These are phyloP conservation scores for Thelephora aurantiotincta DNA, from an alignment of 768 basidiomycete genomes.

Conservation along the genomic window DNA sequence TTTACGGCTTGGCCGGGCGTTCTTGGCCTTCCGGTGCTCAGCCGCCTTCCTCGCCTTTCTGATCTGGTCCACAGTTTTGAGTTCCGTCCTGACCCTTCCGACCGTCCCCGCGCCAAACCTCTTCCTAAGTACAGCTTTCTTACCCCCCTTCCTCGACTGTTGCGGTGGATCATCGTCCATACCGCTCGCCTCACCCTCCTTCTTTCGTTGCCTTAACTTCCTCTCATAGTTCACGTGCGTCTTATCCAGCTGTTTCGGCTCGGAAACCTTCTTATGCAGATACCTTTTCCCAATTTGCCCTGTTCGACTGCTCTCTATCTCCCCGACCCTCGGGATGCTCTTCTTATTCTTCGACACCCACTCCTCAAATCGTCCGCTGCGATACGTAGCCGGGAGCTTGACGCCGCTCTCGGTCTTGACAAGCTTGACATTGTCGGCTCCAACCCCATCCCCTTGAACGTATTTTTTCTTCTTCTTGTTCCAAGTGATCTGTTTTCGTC, in stretches of 20 bases:
- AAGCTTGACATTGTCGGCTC: constrained; percentile 88
- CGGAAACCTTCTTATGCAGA: constrained; percentile 51
- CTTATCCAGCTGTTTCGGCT: constrained; percentile 70
- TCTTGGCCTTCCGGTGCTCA: constrained; percentile 63
- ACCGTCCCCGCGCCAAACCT: constrained; percentile 47
- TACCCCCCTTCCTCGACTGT: constrained; percentile 16
- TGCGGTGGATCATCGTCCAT: constrained; percentile 4
- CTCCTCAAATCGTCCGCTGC: constrained; percentile 88
- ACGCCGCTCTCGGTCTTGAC: constrained; percentile 88
- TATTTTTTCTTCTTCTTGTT: constrained; percentile 96
- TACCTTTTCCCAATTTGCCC: constrained; percentile 39
- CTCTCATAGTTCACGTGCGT: constrained; percentile 59
- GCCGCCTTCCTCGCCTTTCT: constrained; percentile 52
- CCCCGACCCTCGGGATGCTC: constrained; percentile 72
- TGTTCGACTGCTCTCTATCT: constrained; percentile 39
- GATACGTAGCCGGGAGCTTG: constrained; percentile 81
- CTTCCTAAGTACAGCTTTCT: constrained; percentile 20
- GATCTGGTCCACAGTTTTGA: constrained; percentile 82
- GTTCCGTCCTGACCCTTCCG: constrained; percentile 61
- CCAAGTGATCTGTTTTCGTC: constrained; percentile 65
- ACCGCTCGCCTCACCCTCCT: constrained; percentile 22
- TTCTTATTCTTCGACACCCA: constrained; percentile 76
- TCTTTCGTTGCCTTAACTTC: constrained; percentile 48
- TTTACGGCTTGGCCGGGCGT: constrained; percentile 51
- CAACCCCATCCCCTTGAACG: constrained; percentile 69